Evolutionary conservation across 164 flowering plant genomes (phyloP).

Genomic region (Nymphaea colorata): DNA sequence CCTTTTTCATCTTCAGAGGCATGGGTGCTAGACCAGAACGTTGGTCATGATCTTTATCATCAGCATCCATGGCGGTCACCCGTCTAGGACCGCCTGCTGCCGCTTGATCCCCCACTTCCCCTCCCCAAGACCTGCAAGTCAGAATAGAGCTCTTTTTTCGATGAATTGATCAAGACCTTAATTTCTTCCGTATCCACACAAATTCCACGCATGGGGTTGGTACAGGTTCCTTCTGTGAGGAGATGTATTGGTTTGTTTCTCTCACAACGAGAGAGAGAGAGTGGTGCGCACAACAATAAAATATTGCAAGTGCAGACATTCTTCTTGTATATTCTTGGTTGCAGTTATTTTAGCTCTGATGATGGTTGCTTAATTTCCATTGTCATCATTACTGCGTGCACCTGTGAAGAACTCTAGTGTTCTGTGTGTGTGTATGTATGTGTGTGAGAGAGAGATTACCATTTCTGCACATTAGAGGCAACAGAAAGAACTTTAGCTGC

Average conservation of each 20-base stretch:
- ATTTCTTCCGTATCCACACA: not conserved
- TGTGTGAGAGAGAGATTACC: not conserved
- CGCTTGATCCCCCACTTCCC: slow-evolving; percentile 14
- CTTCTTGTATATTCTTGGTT: no score
- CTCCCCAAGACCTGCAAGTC: slow-evolving; percentile 49
- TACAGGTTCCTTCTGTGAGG: no score
- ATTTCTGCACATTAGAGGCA: not conserved
- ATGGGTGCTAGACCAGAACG: slow-evolving; percentile 34
- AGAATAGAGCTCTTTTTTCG: no score
- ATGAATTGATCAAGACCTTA: no score
- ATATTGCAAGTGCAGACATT: no score
- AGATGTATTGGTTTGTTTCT: no score
- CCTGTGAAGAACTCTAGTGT: not conserved
- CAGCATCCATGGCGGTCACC: not conserved
- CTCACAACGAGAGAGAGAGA: no score
- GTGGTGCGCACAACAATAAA: no score
- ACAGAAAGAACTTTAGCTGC: not conserved
- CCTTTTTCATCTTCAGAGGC: slow-evolving; percentile 77
- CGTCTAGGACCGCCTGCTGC: no score
- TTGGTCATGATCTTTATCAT: slow-evolving; percentile 16
- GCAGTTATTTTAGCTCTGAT: no score
- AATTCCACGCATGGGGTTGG: not conserved
- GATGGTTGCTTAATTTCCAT: no score
- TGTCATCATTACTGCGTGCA: no score
- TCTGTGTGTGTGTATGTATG: slow-evolving; percentile 1